Evolutionary conservation across 768 basidiomycete genomes (phyloP), one percentile per base, ranked within the genome.

Genomic region (Collybiopsis confluens): DNA sequence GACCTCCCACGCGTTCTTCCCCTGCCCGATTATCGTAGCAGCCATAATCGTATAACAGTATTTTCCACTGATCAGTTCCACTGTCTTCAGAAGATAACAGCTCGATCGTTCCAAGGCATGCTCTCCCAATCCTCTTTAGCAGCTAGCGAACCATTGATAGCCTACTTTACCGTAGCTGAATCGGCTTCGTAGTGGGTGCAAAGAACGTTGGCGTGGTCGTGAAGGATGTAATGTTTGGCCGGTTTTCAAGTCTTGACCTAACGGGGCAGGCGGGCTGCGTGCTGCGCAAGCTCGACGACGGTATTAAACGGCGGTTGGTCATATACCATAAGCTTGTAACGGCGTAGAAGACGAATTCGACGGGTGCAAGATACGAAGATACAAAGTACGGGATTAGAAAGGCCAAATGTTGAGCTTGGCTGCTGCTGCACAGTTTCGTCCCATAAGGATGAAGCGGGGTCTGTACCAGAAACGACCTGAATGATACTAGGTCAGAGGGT

Each of bases 1-100:
- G 13, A 96, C 97, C 73, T 99, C 97, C 97, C 97, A 99, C 15
- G 80, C 87, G 67, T 98, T 99, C 83, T 99, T 99, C 38, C 97
- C 97, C 73, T 99, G 97, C 15, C 97, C 97, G 43, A 99, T 78
- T 72, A 99, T 97, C 41, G 96, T 98, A 36, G 96, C 94, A 40
- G 97, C 97, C 73, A 98, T 78, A 44, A 99, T 76, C 72, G 87
- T 87, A 75, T 95, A 96, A 58, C 97, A 79, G 68, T 98, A 97
- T 78, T 98, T 99, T 52, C 91, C 92, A 64, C 90, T 86, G 54
- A 93, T 82, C 47, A 99, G 83, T 68, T 99, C 97, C 23, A 96
- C 97, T 4, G 97, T 96, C 70, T 96, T 97, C 59, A 99, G 78
- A 76, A 99, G 70, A 99, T 96, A 36, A 96, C 92, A 2, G 97